phyloP scores from a whole-genome alignment of 2,329 filamentous ascomycete genomes.

The Colletotrichum lupini region DNA sequence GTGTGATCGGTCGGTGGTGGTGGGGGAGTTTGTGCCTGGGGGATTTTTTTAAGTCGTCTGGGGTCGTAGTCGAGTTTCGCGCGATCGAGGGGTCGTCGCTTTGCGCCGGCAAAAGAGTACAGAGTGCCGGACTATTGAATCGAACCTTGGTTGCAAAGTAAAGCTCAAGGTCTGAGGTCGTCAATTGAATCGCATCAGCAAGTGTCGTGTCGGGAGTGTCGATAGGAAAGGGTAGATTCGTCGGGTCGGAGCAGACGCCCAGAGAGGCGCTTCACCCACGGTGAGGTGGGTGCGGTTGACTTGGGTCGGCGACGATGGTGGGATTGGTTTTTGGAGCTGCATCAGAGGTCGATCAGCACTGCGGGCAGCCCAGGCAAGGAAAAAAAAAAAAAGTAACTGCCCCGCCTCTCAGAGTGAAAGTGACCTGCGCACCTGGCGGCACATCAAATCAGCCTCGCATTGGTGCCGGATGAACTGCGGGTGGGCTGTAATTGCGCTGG shows the following conservation, averaged over 20 bases:
- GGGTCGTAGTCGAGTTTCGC: background rate
- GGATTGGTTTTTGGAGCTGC: constrained; percentile 15
- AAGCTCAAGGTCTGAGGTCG: background rate
- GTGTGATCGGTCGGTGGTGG: background rate
- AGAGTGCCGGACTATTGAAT: background rate
- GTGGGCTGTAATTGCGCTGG: background rate
- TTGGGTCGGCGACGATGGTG: constrained; percentile 37
- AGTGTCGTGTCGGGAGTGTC: background rate
- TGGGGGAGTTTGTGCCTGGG: constrained; percentile 3
- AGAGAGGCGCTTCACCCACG: background rate
- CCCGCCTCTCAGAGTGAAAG: constrained; percentile 15
- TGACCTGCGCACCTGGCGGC: background rate
- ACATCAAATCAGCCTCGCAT: constrained; percentile 18
- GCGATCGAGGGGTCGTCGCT: background rate
- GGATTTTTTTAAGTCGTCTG: background rate
- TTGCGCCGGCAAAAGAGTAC: background rate
- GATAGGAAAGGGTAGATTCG: background rate
- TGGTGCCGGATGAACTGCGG: constrained; percentile 23
- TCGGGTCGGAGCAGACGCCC: background rate
- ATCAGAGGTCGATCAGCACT: constrained; percentile 13
- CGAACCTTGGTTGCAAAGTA: constrained; percentile 5
- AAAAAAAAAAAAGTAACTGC: constrained; percentile 14
- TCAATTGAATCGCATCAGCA: constrained; percentile 8
- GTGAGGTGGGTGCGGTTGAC: constrained; percentile 3
- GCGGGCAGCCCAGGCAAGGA: background rate